phyloP scores from a whole-genome alignment of 2,329 filamentous ascomycete species.

The Boeremia exigua region DNA sequence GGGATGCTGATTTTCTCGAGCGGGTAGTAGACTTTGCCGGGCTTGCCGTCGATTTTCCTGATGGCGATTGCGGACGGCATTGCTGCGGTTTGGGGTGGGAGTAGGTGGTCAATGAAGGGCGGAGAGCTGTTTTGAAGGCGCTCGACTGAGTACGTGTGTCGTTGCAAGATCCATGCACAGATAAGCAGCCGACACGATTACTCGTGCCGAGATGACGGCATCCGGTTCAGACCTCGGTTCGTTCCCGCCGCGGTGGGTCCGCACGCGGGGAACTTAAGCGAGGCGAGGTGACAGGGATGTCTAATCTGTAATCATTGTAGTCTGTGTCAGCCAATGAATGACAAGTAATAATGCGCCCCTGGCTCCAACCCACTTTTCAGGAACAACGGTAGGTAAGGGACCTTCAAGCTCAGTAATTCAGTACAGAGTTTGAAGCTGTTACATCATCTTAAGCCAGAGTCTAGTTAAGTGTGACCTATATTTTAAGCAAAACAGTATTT shows the following conservation, averaged over 20 bases:
- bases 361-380: too few species aligned
- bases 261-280: slow-evolving; percentile 2
- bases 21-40: slow-evolving; percentile 86
- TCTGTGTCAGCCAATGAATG: too few species aligned
- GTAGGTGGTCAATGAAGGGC: neutral
- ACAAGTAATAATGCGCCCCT: too few species aligned
- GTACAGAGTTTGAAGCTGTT: too few species aligned
- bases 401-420: too few species aligned
- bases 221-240: slow-evolving; percentile 10
- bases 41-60: slow-evolving; percentile 77
- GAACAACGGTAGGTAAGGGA: too few species aligned
- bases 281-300: neutral
- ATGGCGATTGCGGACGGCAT: slow-evolving; percentile 67
- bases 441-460: too few species aligned
- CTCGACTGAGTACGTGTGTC: neutral
- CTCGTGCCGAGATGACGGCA: slow-evolving; percentile 1
- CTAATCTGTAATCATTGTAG: neutral
- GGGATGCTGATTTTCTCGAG: slow-evolving; percentile 47
- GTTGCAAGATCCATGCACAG: neutral
- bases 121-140: neutral
- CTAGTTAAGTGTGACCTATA: too few species aligned
- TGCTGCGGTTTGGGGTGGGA: neutral
- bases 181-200: neutral
- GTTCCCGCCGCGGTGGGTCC: neutral
- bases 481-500: too few species aligned